Evolutionary conservation across 2,329 filamentous ascomycete genomes (phyloP), one percentile per base, ranked within the genome.

Genomic region (Xylariales sp.): DNA sequence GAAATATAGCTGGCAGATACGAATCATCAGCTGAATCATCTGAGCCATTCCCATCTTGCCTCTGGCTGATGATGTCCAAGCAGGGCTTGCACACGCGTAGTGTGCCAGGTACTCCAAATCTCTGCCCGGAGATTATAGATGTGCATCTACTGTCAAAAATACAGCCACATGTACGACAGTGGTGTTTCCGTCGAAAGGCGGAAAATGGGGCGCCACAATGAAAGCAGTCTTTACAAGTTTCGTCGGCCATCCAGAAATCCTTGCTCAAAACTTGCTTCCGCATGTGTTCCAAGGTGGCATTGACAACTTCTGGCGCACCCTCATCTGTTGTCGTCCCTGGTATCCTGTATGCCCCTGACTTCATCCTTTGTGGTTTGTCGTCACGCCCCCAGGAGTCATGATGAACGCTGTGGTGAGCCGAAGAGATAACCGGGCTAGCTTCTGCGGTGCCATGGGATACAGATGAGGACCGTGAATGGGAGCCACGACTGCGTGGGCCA

Each of bases 171-270:
- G 81, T 86, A 44, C 94, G 82, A 60, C 93, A 98, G 61, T 98
- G 93, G 59, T 98, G 93, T 57, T 98, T 98, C 47, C 93, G 81
- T 42, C 93, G 79, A 57, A 97, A 97, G 2, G 91, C 93, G 1
- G 88, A 89, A 55, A 98, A 98, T 2, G 86, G 77, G 41, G 88
- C 85, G 30, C 88, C 88, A 53, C 93, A 98, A 30, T 88, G 78
- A 57, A 96, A 98, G 55, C 93, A 98, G 52, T 96, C 91, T 57
- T 95, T 97, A 42, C 91, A 94, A 45, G 94, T 96, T 55, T 97
- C 93, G 57, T 98, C 93, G 42, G 89, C 87, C 93, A 98, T 98
- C 93, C 91, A 97, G 52, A 95, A 97, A 50, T 97, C 90, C 54
- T 90, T 93, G 58, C 87, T 95, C 31, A 97, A 67, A 6, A 98